Evolutionary conservation across 208 protist species (phyloP).

Genomic region (Perkinsela sp.): DNA sequence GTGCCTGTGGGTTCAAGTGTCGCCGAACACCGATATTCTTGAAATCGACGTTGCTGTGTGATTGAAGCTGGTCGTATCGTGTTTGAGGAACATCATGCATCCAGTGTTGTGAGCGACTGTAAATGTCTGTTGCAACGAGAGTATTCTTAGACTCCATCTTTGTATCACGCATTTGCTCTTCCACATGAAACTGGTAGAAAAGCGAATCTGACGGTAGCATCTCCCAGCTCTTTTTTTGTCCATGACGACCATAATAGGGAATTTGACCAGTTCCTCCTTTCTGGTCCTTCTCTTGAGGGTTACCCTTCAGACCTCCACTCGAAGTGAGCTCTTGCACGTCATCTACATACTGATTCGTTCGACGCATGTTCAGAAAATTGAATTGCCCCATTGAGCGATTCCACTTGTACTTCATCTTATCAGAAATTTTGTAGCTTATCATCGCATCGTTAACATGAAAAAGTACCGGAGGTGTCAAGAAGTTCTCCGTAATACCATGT

Average conservation of each 20-base stretch:
- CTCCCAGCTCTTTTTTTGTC: background rate
- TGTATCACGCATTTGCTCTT: background rate
- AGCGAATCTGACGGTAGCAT: background rate
- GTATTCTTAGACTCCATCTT: background rate
- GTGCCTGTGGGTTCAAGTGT: conserved; percentile 9
- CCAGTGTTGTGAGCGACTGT: conserved; percentile 42
- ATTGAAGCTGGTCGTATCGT: conserved; percentile 58
- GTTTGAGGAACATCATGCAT: conserved; percentile 55
- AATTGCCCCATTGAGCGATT: background rate
- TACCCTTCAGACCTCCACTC: background rate
- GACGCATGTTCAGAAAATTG: background rate
- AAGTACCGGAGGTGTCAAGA: conserved; percentile 34
- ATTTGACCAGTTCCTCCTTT: background rate
- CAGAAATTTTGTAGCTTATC: background rate
- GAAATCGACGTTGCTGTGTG: conserved; percentile 38
- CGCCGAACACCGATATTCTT: conserved; percentile 48
- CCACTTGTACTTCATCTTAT: background rate
- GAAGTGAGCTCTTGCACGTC: background rate
- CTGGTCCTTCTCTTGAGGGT: background rate
- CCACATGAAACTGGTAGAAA: background rate
- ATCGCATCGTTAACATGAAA: conserved; percentile 58
- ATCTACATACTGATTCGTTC: background rate
- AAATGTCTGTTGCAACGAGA: conserved; percentile 9
- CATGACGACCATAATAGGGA: background rate
- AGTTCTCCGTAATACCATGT: conserved; percentile 33